These are phyloP conservation scores for Scheffersomyces quercinus DNA, from an alignment of 1,139 yeast genomes.

Conservation along the genomic window DNA sequence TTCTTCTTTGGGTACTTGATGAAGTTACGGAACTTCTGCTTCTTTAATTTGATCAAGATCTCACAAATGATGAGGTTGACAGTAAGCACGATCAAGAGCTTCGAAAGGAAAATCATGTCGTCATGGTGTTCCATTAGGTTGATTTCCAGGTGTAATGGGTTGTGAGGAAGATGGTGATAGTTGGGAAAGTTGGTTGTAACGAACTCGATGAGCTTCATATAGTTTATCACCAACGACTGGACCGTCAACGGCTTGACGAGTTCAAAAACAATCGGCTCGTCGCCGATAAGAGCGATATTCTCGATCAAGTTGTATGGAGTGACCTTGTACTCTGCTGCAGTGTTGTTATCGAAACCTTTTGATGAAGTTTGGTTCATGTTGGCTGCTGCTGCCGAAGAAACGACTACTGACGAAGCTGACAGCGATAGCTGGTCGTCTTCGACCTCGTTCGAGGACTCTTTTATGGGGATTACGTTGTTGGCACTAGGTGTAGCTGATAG, in stretches of 20 bases:
- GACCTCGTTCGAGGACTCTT: not conserved
- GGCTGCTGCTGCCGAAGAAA: not conserved
- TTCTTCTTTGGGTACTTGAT: slow-evolving; percentile 19
- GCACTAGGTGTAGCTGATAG: slow-evolving; percentile 2
- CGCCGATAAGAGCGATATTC: slow-evolving; percentile 13
- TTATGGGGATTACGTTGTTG: not conserved
- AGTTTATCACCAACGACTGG: slow-evolving; percentile 26
- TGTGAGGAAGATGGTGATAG: slow-evolving; percentile 4
- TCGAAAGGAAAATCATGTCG: slow-evolving; percentile 35
- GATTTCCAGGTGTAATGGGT: slow-evolving; percentile 11
- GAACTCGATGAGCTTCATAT: slow-evolving; percentile 26
- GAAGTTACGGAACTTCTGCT: slow-evolving; percentile 24
- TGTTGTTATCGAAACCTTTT: not conserved
- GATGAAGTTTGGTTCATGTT: not conserved
- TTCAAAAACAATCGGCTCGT: slow-evolving; percentile 16
- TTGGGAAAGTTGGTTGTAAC: slow-evolving; percentile 21
- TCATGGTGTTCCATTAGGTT: slow-evolving; percentile 27
- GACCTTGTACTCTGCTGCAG: slow-evolving; percentile 11
- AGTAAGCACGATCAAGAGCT: slow-evolving; percentile 29
- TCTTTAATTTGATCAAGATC: slow-evolving; percentile 31
- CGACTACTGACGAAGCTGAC: not conserved
- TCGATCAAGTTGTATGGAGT: slow-evolving; percentile 15
- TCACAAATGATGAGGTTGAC: slow-evolving; percentile 33
- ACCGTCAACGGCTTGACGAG: slow-evolving; percentile 29
- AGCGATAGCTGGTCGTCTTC: not conserved